A percentile compares a stretch with the other conserved stretches of the same genome.
Conservation (phyloP, 345 rosid species). For the Lepidium sativum region DNA sequence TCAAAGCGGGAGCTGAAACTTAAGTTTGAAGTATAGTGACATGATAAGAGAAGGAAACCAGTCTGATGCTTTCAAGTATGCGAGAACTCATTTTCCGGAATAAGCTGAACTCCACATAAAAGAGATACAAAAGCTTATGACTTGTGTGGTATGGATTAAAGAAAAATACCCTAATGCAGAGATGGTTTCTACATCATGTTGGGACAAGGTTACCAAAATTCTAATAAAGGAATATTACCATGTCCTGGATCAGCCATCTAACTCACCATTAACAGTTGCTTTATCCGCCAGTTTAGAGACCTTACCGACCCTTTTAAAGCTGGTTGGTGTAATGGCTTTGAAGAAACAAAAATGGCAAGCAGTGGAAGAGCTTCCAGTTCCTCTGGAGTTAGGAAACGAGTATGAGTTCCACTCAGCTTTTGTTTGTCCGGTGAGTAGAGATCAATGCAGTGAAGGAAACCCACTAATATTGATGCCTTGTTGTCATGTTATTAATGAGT, state of each 20-base stretch:
- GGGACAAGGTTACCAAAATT: slow-evolving; percentile 37
- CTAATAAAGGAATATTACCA: slow-evolving; percentile 46
- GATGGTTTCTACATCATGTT: slow-evolving; percentile 32
- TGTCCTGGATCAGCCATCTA: slow-evolving; percentile 42
- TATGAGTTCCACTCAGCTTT: slow-evolving; percentile 61
- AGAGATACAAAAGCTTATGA: slow-evolving; percentile 43
- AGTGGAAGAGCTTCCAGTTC: slow-evolving; percentile 59
- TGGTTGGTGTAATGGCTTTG: slow-evolving; percentile 47
- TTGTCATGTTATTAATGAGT: slow-evolving; percentile 58
- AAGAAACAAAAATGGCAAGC: slow-evolving; percentile 57
- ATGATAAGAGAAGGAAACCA: slow-evolving; percentile 45
- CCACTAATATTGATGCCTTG: slow-evolving; percentile 73
- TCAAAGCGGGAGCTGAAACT: slow-evolving; percentile 53
- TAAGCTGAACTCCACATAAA: slow-evolving; percentile 29
- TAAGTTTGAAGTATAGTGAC: slow-evolving; percentile 49
- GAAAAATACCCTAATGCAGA: slow-evolving; percentile 44
- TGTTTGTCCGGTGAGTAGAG: slow-evolving; percentile 67
- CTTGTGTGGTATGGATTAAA: slow-evolving; percentile 41
- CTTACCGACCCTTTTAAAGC: slow-evolving; percentile 53
- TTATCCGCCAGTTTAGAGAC: slow-evolving; percentile 54
- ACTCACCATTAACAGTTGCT: slow-evolving; percentile 42
- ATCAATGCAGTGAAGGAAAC: slow-evolving; percentile 51
- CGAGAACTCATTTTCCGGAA: slow-evolving; percentile 41
- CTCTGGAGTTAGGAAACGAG: slow-evolving; percentile 47
- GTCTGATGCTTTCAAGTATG: slow-evolving; percentile 49